These are phyloP conservation scores for Lasiosphaeria ovina DNA, from an alignment of 495 filamentous ascomycete species.

Conservation along the genomic window DNA sequence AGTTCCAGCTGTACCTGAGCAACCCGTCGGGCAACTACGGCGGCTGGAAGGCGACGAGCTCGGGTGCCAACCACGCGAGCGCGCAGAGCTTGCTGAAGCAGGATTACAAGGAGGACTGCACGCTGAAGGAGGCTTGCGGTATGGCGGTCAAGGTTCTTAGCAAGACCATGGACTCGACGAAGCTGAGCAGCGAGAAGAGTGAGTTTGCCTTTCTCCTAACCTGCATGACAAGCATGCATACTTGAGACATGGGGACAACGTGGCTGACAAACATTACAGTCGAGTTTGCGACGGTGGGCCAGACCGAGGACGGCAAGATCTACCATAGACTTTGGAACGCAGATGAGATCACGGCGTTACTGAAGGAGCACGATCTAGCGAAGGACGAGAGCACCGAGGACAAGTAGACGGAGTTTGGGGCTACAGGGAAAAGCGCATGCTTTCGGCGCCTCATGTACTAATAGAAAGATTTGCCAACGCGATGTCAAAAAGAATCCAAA, in stretches of 20 bases:
- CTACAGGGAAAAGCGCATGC: conserved; percentile 10
- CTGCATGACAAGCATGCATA: not conserved
- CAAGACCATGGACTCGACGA: conserved; percentile 99
- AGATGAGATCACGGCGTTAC: conserved; percentile 90
- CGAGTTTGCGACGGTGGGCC: conserved; percentile 97
- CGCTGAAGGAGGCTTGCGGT: conserved; percentile 92
- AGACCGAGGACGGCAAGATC: conserved; percentile 89
- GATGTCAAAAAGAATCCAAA: not conserved
- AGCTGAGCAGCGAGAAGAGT: conserved; percentile 99
- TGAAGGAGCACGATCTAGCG: conserved; percentile 93
- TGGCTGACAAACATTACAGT: conserved; percentile 52
- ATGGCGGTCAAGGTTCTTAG: conserved; percentile 98
- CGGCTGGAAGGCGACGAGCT: conserved; percentile 97
- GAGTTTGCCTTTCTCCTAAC: conserved; percentile 22
- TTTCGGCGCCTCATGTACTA: conserved; percentile 31
- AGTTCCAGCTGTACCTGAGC: conserved; percentile 99
- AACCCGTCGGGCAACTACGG: conserved; percentile 99
- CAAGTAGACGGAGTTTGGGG: conserved; percentile 32
- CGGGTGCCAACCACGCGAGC: conserved; percentile 96
- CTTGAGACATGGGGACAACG: too few species aligned
- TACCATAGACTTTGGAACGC: conserved; percentile 98
- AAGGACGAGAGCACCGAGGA: conserved; percentile 80
- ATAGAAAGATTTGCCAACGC: conserved; percentile 16
- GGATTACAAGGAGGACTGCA: conserved; percentile 97
- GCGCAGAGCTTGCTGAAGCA: conserved; percentile 98